Evolutionary conservation across 2,329 filamentous ascomycete species (phyloP).

Genomic region (Colletotrichum magnum): DNA sequence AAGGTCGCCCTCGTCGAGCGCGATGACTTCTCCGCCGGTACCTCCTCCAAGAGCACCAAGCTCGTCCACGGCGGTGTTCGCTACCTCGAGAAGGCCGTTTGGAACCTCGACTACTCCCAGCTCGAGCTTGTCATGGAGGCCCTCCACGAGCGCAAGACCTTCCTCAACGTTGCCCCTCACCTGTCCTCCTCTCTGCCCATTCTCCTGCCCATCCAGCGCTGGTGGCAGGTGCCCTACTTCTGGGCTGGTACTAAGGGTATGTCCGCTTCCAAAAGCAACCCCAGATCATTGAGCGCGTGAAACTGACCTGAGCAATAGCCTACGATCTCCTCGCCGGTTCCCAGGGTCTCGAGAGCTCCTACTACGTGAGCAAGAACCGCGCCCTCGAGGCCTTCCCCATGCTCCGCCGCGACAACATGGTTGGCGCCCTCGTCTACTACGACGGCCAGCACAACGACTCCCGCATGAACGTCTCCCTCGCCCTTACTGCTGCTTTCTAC

Average conservation of each 20-base stretch:
- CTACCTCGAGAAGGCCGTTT: slow-evolving; percentile 89
- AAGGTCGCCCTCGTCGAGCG: slow-evolving; percentile 86
- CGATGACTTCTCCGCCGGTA: slow-evolving; percentile 86
- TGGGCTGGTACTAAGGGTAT: slow-evolving; percentile 75
- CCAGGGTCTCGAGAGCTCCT: slow-evolving; percentile 87
- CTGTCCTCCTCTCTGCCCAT: slow-evolving; percentile 86
- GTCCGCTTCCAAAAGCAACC: neutral
- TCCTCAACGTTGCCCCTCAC: slow-evolving; percentile 86
- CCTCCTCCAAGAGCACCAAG: slow-evolving; percentile 90
- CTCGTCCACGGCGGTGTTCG: slow-evolving; percentile 88
- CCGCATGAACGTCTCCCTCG: slow-evolving; percentile 88
- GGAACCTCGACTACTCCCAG: slow-evolving; percentile 88
- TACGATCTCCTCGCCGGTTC: slow-evolving; percentile 87
- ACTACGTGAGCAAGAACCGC: slow-evolving; percentile 83
- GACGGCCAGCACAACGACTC: slow-evolving; percentile 91
- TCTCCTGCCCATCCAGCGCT: slow-evolving; percentile 85
- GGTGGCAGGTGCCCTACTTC: slow-evolving; percentile 86
- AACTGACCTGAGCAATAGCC: slow-evolving; percentile 50
- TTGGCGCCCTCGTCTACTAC: slow-evolving; percentile 88
- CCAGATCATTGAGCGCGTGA: neutral
- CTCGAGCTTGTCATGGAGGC: slow-evolving; percentile 86
- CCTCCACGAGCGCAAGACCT: slow-evolving; percentile 85
- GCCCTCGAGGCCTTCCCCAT: slow-evolving; percentile 85
- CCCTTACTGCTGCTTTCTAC: slow-evolving; percentile 84
- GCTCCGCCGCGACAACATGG: slow-evolving; percentile 79